Base-by-base conservation (phyloP, 805 yeast genomes). In the Teunomyces atbi region DNA sequence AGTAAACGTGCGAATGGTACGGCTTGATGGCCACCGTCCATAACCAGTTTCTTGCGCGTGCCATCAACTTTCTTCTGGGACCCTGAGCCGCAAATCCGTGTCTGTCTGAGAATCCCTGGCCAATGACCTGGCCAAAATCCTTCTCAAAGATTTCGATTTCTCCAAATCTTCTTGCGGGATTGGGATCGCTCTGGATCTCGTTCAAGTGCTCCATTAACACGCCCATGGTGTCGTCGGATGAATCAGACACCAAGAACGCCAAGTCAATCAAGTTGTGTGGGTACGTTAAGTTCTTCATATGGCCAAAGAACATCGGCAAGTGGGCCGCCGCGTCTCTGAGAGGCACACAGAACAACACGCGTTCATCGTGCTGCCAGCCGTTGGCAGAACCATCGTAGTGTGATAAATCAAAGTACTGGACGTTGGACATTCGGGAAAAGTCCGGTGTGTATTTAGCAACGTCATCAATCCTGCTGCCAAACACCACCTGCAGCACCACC, bases 21-120 rank as follows among this genome's bases (percentile, higher is more conserved):
- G 98, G 97, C 63, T 83, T 84, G 42, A 92, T 66, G 1, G 96
- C 95, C 5, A 86, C 89, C 0, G 92, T 73, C 61, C 90, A 80
- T 36, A 92, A 71, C 98, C 98, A 92, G 65, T 92, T 92, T 64
- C 98, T 77, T 5, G 97, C 97, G 48, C 90, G 77, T 4, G 96
- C 98, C 98, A 92, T 92, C 55, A 89, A 76, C 64, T 92, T 92
- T 59, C 98, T 76, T 63, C 98, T 78, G 38, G 95, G 95, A 10
- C 96, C 98, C 66, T 92, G 98, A 1, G 96, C 97, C 10, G 88
- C 90, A 65, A 92, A 91, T 1, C 97, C 97, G 64, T 92, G 97
- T 61, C 98, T 76, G 62, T 90, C 97, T 50, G 87, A 80, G 59
- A 92, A 90, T 18, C 92, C 86, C 69, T 92, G 98, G 48, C 97